phyloP scores from a whole-genome alignment of 176 grass and related monocot species.

The Eragrostis curvula region DNA sequence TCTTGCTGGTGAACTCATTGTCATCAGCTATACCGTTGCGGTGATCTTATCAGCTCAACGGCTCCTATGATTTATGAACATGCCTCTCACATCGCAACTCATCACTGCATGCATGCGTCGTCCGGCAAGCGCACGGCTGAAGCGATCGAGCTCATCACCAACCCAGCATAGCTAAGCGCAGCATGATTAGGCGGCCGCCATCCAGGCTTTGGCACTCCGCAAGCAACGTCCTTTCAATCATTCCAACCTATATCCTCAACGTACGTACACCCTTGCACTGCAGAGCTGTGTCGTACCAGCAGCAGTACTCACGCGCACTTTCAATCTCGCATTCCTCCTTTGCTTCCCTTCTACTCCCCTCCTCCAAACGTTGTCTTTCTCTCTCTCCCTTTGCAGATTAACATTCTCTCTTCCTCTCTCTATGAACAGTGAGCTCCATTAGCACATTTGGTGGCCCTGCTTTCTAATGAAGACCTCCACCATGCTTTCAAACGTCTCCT shows the following conservation, averaged over 20 bases:
- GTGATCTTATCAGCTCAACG: no score
- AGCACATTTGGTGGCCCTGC: background rate
- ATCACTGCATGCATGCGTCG: background rate
- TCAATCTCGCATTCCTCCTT: slow-evolving; percentile 19
- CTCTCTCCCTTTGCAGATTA: background rate
- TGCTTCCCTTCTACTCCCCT: slow-evolving; percentile 66
- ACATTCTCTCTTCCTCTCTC: background rate
- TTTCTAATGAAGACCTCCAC: slow-evolving; percentile 28
- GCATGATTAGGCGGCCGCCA: background rate
- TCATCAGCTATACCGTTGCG: no score
- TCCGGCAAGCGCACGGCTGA: slow-evolving; percentile 11
- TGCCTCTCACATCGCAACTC: no score
- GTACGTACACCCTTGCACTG: background rate
- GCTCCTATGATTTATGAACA: no score
- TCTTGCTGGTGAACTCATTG: no score
- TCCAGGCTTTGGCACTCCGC: slow-evolving; percentile 40
- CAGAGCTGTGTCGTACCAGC: background rate
- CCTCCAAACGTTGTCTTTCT: background rate
- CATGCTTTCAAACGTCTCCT: background rate
- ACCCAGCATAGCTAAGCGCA: background rate
- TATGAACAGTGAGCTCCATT: background rate
- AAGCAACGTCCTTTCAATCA: slow-evolving; percentile 50
- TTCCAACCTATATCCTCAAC: background rate
- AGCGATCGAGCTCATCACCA: background rate
- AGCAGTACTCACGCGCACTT: slow-evolving; percentile 2